phyloP scores from a whole-genome alignment of 2,329 filamentous ascomycete genomes.

The Neodidymelliopsis sp. region DNA sequence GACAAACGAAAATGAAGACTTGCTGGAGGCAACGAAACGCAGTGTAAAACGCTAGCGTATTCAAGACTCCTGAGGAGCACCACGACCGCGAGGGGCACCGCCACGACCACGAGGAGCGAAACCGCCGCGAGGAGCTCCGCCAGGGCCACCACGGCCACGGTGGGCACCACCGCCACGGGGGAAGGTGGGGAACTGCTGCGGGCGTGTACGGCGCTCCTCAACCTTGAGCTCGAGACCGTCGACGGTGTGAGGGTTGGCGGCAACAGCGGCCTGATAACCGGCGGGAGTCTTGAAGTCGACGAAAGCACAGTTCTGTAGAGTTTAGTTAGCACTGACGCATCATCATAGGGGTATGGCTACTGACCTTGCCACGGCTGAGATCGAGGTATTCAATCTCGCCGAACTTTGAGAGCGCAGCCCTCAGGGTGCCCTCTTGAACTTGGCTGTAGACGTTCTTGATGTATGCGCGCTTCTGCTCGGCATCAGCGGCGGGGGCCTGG shows the following conservation, averaged over 20 bases:
- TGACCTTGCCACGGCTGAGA: conserved; percentile 77
- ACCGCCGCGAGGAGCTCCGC: conserved; percentile 68
- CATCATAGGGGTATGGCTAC: conserved; percentile 24
- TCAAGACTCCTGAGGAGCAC: conserved; percentile 46
- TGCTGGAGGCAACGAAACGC: conserved; percentile 13
- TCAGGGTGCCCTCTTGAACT: conserved; percentile 77
- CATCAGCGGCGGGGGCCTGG: conserved; percentile 67
- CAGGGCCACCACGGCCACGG: conserved; percentile 67
- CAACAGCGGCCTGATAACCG: conserved; percentile 82
- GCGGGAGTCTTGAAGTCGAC: conserved; percentile 87
- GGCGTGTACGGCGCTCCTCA: conserved; percentile 79
- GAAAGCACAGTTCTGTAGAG: conserved; percentile 86
- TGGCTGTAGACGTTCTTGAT: conserved; percentile 96
- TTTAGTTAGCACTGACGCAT: conserved; percentile 23
- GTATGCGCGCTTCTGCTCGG: conserved; percentile 82
- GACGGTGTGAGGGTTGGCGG: conserved; percentile 84
- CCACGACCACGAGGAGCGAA: conserved; percentile 76
- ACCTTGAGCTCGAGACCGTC: conserved; percentile 84
- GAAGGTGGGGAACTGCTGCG: conserved; percentile 47
- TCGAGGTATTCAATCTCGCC: conserved; percentile 70
- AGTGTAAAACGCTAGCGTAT: conserved; percentile 8
- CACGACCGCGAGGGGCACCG: conserved; percentile 62
- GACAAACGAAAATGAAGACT: conserved; percentile 16
- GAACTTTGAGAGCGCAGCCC: conserved; percentile 72
- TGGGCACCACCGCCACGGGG: conserved; percentile 53